phyloP scores from a whole-genome alignment of 495 filamentous ascomycete species.

The Hyaloscypha bicolor region DNA sequence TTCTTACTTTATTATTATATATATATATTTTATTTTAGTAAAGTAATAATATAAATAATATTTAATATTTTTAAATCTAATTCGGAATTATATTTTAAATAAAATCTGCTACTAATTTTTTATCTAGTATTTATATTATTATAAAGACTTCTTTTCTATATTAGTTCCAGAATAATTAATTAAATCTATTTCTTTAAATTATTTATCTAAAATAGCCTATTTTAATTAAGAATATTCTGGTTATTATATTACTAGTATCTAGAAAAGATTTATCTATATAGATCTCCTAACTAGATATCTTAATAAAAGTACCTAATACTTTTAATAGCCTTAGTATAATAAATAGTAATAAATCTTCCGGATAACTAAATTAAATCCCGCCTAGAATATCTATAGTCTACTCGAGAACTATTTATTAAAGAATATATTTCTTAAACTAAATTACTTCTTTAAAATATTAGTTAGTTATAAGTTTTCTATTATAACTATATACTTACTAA shows the following conservation, averaged over 20 bases:
- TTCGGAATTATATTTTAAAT: too few species aligned
- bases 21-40: too few species aligned
- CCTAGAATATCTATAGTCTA: constrained; percentile 6
- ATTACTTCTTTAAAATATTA: constrained; percentile 9
- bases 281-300: constrained; percentile 12
- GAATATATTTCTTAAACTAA: constrained; percentile 8
- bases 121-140: too few species aligned
- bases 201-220: constrained; percentile 18
- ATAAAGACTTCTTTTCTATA: too few species aligned
- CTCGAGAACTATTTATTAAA: constrained; percentile 13
- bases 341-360: neutral
- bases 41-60: too few species aligned
- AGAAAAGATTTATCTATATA: too few species aligned
- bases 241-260: neutral
- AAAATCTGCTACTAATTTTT: too few species aligned
- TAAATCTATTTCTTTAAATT: too few species aligned
- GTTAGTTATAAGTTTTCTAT: neutral
- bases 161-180: too few species aligned
- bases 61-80: too few species aligned
- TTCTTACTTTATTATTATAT: neutral
- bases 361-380: constrained; percentile 11
- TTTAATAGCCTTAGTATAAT: constrained; percentile 10
- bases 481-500: constrained; percentile 20
- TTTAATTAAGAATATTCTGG: neutral
- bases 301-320: constrained; percentile 2